Base-by-base conservation (phyloP, 495 filamentous ascomycete species). In the Aspergillus steynii region DNA sequence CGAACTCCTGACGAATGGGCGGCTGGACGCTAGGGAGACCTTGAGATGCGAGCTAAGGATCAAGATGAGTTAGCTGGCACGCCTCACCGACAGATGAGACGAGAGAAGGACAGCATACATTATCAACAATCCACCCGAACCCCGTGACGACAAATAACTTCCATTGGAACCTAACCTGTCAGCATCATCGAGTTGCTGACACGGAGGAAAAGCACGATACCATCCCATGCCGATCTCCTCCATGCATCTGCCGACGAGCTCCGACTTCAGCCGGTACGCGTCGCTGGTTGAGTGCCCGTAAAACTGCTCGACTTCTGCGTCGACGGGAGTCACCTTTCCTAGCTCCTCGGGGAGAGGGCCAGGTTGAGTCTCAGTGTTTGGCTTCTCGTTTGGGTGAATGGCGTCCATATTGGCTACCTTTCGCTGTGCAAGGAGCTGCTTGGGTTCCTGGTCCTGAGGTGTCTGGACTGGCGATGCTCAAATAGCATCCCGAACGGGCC, bases 71-170 rank as follows among this genome's bases (percentile, higher is more conserved):
- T 61, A 51, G 50, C 7, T 46, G 8, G 15, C 42, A 15, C 42
- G 15, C 15, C 8, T 8, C 42, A 46, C 42, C 42, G 31, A 34
- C 9, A 51, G 26, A 9, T 5, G 34, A 0, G 6, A 25, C 5
- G 0, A 27, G 26, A 2, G 28, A 26, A 37, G 49, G 29, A 25
- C 15, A 29, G 63, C 65, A 14, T 59, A 71, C 71, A 37, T 74
- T 74, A 58, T 76, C 73, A 3, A 76, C 69, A 26, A 74, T 70
- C 68, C 68, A 76, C 31, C 73, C 71, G 37, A 76, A 76, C 0
- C 73, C 73, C 29, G 71, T 72, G 0, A 74, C 64, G 9, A 71
- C 61, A 32, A 72, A 76, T 0, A 76, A 64, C 29, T 68, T 69
- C 67, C 68, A 76, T 66, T 76, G 73, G 26, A 72, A 76, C 34